Base-by-base conservation (phyloP, 2,329 filamentous ascomycete species). In the Cytospora leucostoma region DNA sequence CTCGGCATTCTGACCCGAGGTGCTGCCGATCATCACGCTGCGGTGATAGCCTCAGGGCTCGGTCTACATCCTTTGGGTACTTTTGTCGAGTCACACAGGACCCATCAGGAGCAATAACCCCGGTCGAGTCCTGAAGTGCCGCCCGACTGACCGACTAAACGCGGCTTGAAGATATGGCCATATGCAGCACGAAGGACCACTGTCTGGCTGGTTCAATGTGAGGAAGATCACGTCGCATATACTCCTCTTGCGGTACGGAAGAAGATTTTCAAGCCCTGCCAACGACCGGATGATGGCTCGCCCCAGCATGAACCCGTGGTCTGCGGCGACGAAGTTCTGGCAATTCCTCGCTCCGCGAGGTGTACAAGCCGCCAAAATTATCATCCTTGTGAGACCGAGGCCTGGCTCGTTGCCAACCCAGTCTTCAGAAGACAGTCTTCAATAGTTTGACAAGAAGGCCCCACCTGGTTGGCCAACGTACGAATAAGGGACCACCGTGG, bases 401-500 rank as follows among this genome's bases (percentile, higher is more conserved):
- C 13, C 17, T 44, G 7, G 40, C 40, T 44, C 17, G 40, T 44
- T 19, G 40, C 17, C 6, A 15, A 44, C 40, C 7, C 40, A 19
- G 40, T 19, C 17, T 47, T 47, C 15, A 47, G 40, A n/a, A n/a
- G n/a, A n/a, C 27, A 27, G 27, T 47, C 44, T 47, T 47, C n/a
- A 7, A 44, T 15, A 3, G 17, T 19, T 44, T 15, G 40, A 44
- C 40, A 7, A 44, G 17, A 6, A 54, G 27, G 27, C 3, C 51
- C 59, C 33, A 50, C 44, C 38, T 21, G 33, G 59, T 55, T 61
- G 59, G 59, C 19, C 52, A 33, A 47, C 5, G 40, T 55, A 61
- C 59, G 51, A 55, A 7, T 32, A 55, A 49, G 38, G 51, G 53
- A 55, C 51, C 58, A 55, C 51, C 59, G 59, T 61, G 51, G 51